Percentiles rank a stretch among this genome's conserved stretches.
Conservation (phyloP, 2,329 filamentous ascomycete genomes). For the Anthostomella pinea region DNA sequence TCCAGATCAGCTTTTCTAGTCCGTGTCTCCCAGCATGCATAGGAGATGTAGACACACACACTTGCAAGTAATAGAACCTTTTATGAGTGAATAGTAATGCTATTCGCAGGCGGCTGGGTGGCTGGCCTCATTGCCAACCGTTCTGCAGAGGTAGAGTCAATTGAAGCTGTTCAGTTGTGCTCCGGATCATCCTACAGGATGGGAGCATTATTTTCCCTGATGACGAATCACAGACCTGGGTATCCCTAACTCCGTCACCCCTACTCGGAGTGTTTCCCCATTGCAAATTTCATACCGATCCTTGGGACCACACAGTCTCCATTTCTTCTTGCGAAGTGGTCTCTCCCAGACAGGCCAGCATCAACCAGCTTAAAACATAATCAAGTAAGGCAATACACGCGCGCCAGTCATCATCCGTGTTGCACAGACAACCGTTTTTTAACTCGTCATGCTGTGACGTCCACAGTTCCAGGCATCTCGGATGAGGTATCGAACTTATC, state of each 20-base stretch:
- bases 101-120: no score
- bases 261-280: background rate
- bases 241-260: constrained; percentile 7
- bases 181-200: background rate
- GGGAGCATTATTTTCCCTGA: background rate
- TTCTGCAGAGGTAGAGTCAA: background rate
- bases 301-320: background rate
- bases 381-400: background rate
- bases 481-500: constrained; percentile 32
- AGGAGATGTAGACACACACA: no score
- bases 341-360: background rate
- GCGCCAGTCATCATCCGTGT: background rate
- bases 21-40: no score
- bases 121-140: no score
- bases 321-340: background rate
- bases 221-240: background rate
- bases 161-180: background rate
- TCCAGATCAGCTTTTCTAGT: no score
- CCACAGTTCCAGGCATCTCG: constrained; percentile 26
- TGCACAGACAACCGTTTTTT: background rate
- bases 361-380: background rate
- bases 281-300: no score
- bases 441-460: constrained; percentile 19
- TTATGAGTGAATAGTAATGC: no score
- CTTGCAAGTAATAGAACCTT: no score